Conservation (phyloP, 108 stramenopile species). For the Conticribra guillardii region DNA sequence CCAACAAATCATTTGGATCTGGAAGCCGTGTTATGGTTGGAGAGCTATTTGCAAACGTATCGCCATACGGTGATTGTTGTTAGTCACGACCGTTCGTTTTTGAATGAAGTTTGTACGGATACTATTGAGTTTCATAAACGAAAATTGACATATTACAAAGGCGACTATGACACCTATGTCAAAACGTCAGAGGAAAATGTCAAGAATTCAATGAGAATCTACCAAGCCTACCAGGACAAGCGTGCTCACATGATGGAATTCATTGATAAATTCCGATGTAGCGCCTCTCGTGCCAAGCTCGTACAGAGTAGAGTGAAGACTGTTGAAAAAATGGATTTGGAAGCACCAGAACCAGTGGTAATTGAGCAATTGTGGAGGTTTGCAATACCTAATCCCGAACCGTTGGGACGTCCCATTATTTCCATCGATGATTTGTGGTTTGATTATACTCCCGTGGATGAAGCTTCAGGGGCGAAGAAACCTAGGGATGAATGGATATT, state of each 20-base stretch:
- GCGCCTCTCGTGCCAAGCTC: constrained; percentile 94
- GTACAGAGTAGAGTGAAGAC: constrained; percentile 98
- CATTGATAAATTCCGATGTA: constrained; percentile 95
- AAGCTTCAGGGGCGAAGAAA: constrained; percentile 50
- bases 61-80: constrained; percentile 94
- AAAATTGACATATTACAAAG: constrained; percentile 92
- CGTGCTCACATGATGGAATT: constrained; percentile 99
- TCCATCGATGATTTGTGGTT: constrained; percentile 96
- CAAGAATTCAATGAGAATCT: constrained; percentile 88
- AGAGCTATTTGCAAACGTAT: constrained; percentile 83
- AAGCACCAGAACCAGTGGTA: constrained; percentile 83
- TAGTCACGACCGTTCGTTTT: constrained; percentile 94
- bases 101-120: constrained; percentile 67
- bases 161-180: constrained; percentile 96
- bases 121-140: constrained; percentile 80
- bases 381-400: constrained; percentile 89
- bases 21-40: constrained; percentile 96
- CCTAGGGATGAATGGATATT: constrained; percentile 75
- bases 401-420: constrained; percentile 92
- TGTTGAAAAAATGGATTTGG: constrained; percentile 95
- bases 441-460: constrained; percentile 82
- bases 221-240: constrained; percentile 93
- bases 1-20: constrained; percentile 84
- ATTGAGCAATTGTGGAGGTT: constrained; percentile 86
- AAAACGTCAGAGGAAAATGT: constrained; percentile 80